phyloP scores from a whole-genome alignment of 768 basidiomycete species.

The Dacryopinax spathularia region DNA sequence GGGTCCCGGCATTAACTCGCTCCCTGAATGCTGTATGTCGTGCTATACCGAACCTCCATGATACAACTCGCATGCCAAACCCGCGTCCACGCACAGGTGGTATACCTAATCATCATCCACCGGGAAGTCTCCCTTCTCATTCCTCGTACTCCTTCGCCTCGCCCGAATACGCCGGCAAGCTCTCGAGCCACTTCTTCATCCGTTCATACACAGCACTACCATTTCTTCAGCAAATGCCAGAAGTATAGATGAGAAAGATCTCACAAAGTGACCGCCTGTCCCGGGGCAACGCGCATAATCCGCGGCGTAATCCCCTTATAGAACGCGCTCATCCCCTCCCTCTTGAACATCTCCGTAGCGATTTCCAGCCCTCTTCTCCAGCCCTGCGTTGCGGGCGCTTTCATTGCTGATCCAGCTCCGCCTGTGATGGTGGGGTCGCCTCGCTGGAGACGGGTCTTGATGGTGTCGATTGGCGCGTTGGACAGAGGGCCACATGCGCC shows the following conservation, averaged over 20 bases:
- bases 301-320: conserved; percentile 98
- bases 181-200: conserved; percentile 62
- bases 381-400: not conserved
- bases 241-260: not conserved
- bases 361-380: conserved; percentile 32
- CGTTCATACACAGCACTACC: conserved; percentile 96
- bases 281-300: conserved; percentile 90
- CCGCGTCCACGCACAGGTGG: not conserved
- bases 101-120: no score
- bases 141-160: not conserved
- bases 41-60: no score
- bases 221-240: conserved; percentile 48
- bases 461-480: conserved; percentile 89
- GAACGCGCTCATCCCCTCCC: conserved; percentile 79
- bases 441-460: conserved; percentile 64
- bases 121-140: not conserved
- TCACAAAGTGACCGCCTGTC: conserved; percentile 23
- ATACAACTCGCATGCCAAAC: no score
- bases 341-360: conserved; percentile 81
- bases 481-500: conserved; percentile 98
- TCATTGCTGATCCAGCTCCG: not conserved
- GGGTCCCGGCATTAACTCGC: no score
- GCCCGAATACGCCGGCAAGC: conserved; percentile 31
- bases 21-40: no score
- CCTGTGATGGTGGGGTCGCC: not conserved